phyloP scores from a whole-genome alignment of 2,329 filamentous ascomycete species.

The Ceratocystis destructans region DNA sequence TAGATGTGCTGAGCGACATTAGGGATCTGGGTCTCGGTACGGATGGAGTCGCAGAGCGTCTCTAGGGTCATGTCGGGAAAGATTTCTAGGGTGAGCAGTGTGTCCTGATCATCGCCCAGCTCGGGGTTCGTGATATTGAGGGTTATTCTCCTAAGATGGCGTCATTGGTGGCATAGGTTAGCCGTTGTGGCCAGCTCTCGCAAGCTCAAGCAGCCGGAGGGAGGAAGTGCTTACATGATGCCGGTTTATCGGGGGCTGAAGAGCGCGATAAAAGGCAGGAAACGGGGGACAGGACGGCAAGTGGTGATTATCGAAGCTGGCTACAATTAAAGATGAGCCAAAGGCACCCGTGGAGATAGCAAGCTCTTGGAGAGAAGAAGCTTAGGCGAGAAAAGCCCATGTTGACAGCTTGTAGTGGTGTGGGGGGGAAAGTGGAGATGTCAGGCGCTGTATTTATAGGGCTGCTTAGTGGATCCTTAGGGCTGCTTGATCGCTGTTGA shows the following conservation, averaged over 20 bases:
- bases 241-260: too few species aligned
- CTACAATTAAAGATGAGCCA: too few species aligned
- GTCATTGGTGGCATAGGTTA: neutral
- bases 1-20: conserved; percentile 68
- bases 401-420: too few species aligned
- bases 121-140: conserved; percentile 69
- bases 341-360: too few species aligned
- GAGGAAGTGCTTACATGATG: neutral
- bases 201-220: neutral
- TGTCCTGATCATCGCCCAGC: conserved; percentile 46
- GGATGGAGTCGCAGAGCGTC: conserved; percentile 75
- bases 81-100: conserved; percentile 70
- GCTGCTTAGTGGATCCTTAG: neutral
- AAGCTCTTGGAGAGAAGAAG: too few species aligned
- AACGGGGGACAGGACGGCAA: too few species aligned
- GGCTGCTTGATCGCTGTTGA: neutral
- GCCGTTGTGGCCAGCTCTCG: neutral
- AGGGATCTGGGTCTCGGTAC: conserved; percentile 66
- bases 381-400: too few species aligned
- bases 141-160: conserved; percentile 61
- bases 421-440: too few species aligned
- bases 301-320: too few species aligned
- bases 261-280: too few species aligned
- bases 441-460: neutral
- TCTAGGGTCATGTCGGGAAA: conserved; percentile 69